Evolutionary conservation across 2,329 filamentous ascomycete species (phyloP), one percentile per base, ranked within the genome.

Genomic region (Ophiocordyceps robertsii): DNA sequence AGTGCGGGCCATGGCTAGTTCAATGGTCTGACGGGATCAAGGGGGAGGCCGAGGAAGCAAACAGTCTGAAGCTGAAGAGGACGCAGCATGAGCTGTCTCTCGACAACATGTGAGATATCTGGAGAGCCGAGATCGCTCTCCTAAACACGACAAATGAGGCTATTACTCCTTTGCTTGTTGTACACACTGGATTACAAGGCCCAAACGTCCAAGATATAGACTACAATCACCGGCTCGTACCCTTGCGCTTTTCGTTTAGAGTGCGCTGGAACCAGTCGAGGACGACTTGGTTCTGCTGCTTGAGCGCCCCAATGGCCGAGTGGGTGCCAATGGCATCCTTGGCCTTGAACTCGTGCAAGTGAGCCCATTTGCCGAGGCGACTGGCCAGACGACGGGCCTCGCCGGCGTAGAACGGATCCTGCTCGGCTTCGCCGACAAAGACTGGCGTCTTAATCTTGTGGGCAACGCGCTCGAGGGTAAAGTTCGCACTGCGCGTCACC

Each of bases 391-490:
- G 21, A 31, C 43, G 39, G 6, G 44, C 43, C 39, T 53, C 43
- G 7, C 48, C 45, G 3, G 39, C 27, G 44, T 53, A 51, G 24
- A 52, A 44, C 2, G 36, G 38, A 10, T 55, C 53, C 1, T 46
- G 33, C 35, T 53, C 46, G 5, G 51, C 53, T n/a, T 53, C 51
- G 2, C 46, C 51, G 6, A 54, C 46, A 36, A 53, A 55, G n/a
- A 51, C 39, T 2, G 54, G 50, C 19, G 47, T 46, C 10, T 44
- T 47, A 7, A 58, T 52, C 13, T 50, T 44, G 16, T 49, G 40
- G 6, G 42, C 41, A 0, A 52, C 47, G 0, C 46, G 43, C 6
- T 50, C 45, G 11, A 56, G 37, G 5, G 39, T 52, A 44, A 49
- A 53, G 29, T 46, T 35, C 4, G 37, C 37, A 7, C 48, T 44